phyloP scores from a whole-genome alignment of 139 green algal species.

The Chlamydomonas schloesseri region DNA sequence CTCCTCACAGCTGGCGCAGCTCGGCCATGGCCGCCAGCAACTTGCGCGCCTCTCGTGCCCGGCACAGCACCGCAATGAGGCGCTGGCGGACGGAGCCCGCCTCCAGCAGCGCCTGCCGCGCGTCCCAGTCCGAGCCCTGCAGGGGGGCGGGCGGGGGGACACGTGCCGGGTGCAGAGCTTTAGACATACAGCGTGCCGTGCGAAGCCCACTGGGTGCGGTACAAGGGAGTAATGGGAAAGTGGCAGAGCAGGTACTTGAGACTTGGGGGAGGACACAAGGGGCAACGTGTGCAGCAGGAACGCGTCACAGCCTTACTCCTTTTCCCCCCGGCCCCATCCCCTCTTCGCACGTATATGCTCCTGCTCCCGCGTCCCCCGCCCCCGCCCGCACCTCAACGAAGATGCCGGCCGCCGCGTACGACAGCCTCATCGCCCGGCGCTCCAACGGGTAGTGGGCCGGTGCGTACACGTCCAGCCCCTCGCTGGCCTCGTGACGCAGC shows the following conservation, averaged over 20 bases:
- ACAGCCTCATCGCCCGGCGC: slow-evolving; percentile 36
- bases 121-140: slow-evolving; percentile 3
- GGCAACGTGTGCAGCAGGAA: no score
- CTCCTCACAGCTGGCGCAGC: background rate
- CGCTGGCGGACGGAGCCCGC: slow-evolving; percentile 26
- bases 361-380: no score
- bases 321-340: no score
- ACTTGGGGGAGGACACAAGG: no score
- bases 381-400: slow-evolving; percentile 37
- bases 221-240: no score
- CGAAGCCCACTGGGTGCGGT: no score
- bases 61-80: slow-evolving; percentile 44
- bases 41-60: slow-evolving; percentile 50
- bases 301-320: no score
- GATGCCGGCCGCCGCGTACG: slow-evolving; percentile 32
- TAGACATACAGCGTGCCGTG: no score
- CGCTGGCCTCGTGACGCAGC: slow-evolving; percentile 35
- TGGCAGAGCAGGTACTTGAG: no score
- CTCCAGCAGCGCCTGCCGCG: slow-evolving; percentile 61
- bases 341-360: no score
- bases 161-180: no score
- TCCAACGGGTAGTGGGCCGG: slow-evolving; percentile 41
- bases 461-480: slow-evolving; percentile 50
- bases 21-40: slow-evolving; percentile 51
- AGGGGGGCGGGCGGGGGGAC: background rate